These are phyloP conservation scores for Brassica incana DNA, from an alignment of 345 rosid genomes.

Conservation along the genomic window DNA sequence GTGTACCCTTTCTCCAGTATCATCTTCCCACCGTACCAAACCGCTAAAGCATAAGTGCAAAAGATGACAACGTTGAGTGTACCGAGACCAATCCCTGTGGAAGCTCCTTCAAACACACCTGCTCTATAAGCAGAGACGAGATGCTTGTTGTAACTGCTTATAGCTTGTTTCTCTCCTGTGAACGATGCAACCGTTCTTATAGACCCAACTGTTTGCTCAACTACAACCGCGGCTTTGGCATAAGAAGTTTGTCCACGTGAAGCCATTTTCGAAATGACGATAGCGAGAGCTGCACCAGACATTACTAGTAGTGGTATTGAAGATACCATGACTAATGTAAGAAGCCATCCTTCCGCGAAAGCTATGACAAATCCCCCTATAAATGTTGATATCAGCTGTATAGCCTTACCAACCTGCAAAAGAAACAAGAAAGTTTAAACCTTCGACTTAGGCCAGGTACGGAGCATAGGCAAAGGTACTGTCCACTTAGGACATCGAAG, in stretches of 20 bases:
- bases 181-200: constrained; percentile 82
- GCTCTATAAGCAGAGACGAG: constrained; percentile 53
- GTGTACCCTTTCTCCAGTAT: constrained; percentile 57
- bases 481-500: neutral
- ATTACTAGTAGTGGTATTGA: constrained; percentile 59
- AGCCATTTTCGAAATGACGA: constrained; percentile 49
- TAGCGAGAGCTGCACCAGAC: constrained; percentile 51
- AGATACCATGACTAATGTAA: constrained; percentile 57
- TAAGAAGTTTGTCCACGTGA: constrained; percentile 57
- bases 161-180: constrained; percentile 66
- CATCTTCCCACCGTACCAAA: constrained; percentile 73
- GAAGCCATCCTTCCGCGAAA: constrained; percentile 70
- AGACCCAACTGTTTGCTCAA: constrained; percentile 68
- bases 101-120: constrained; percentile 54
- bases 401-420: constrained; percentile 64
- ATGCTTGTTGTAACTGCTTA: constrained; percentile 50
- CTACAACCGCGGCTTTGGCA: constrained; percentile 53
- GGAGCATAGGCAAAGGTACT: neutral
- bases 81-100: constrained; percentile 63
- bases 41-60: constrained; percentile 52
- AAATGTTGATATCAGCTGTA: constrained; percentile 57
- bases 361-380: constrained; percentile 72
- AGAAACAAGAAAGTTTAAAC: neutral
- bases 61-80: constrained; percentile 36
- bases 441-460: neutral